Conservation (phyloP, 2,329 filamentous ascomycete species). For the Fusarium verticillioides region DNA sequence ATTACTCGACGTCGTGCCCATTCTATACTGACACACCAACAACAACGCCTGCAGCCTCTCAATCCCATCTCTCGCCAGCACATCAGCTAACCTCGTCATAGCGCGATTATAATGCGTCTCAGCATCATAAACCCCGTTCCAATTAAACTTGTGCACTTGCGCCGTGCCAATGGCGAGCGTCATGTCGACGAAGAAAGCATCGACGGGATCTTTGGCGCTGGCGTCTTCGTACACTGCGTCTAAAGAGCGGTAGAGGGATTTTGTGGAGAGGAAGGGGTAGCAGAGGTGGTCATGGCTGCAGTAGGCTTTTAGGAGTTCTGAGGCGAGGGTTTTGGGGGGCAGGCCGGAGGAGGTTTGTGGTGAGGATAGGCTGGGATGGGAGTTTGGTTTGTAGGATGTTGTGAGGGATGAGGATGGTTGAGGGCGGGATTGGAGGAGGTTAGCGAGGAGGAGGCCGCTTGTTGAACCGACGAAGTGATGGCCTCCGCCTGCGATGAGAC, state of each 20-base stretch:
- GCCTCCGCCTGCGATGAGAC: conserved; percentile 55
- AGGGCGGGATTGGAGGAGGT: conserved; percentile 48
- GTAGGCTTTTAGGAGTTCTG: conserved; percentile 54
- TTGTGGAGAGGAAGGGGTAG: conserved; percentile 54
- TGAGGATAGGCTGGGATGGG: conserved; percentile 1
- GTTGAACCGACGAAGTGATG: conserved; percentile 55
- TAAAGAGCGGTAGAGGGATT: conserved; percentile 42
- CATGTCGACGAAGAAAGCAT: conserved; percentile 57
- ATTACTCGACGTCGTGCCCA: conserved; percentile 53
- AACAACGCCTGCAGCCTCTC: conserved; percentile 55
- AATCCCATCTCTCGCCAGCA: conserved; percentile 51
- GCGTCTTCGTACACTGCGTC: conserved; percentile 47
- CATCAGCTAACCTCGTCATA: conserved; percentile 50
- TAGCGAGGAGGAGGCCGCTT: conserved; percentile 55
- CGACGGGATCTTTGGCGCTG: conserved; percentile 39
- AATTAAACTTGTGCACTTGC: conserved; percentile 57
- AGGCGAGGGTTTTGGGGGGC: conserved; percentile 50
- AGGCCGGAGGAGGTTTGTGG: conserved; percentile 36
- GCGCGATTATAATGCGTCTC: conserved; percentile 55
- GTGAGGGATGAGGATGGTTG: conserved; percentile 22
- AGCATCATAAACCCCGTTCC: conserved; percentile 55
- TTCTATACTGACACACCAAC: conserved; percentile 56
- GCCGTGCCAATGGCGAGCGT: conserved; percentile 56
- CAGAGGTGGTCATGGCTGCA: conserved; percentile 56
- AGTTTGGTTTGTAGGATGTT: conserved; percentile 27